Evolutionary conservation across 1,139 yeast species (phyloP).

Genomic region (Yarrowia galli): DNA sequence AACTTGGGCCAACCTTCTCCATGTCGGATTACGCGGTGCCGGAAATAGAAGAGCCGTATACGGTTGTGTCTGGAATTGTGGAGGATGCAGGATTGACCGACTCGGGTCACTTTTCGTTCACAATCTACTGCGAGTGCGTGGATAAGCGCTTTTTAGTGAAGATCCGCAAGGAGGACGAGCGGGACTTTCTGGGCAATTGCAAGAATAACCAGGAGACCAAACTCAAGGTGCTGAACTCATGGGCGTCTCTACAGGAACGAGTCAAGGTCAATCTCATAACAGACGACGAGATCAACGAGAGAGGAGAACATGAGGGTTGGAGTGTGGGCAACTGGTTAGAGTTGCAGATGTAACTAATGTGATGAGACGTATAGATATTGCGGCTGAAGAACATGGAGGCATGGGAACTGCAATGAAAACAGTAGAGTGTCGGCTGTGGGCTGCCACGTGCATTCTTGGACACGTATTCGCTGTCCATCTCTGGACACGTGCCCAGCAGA

Average conservation of each 20-base stretch:
- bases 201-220: neutral
- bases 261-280: conserved; percentile 1
- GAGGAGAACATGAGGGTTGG: neutral
- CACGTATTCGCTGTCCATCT: no score
- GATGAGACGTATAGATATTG: neutral
- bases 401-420: no score
- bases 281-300: neutral
- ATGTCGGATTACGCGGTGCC: conserved; percentile 1
- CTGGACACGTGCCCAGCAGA: no score
- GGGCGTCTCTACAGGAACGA: neutral
- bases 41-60: neutral
- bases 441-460: no score
- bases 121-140: neutral
- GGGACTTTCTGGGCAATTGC: neutral
- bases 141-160: neutral
- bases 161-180: neutral
- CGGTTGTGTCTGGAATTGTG: neutral
- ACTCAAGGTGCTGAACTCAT: neutral
- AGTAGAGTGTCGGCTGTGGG: no score
- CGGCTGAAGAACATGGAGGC: neutral
- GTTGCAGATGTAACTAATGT: neutral
- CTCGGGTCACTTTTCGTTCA: neutral
- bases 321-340: conserved; percentile 3
- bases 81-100: neutral
- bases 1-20: neutral